phyloP scores from a whole-genome alignment of 1,139 yeast species.

The Zygosaccharomyces pseudobailii region DNA sequence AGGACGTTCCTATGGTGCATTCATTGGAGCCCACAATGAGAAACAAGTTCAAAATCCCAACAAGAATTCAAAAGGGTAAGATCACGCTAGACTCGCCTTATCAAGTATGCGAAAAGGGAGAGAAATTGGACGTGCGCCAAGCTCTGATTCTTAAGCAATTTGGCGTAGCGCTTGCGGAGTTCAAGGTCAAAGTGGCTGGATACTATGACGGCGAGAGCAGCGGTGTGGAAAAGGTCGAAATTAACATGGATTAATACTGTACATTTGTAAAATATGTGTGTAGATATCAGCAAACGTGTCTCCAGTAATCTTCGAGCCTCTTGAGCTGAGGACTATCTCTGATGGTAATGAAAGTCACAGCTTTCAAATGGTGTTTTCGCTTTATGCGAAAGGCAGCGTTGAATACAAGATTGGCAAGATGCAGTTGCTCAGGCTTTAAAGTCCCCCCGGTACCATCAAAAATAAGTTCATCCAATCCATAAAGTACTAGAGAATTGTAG shows the following conservation, averaged over 20 bases:
- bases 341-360: constrained; percentile 15
- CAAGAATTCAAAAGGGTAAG: constrained; percentile 85
- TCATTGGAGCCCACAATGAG: constrained; percentile 90
- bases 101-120: constrained; percentile 76
- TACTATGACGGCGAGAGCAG: constrained; percentile 59
- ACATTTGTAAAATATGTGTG: constrained; percentile 10
- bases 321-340: constrained; percentile 7
- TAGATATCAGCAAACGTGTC: constrained; percentile 14
- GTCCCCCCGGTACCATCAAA: background rate
- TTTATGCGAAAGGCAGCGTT: constrained; percentile 23
- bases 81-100: constrained; percentile 71
- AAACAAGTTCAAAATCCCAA: constrained; percentile 84
- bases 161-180: constrained; percentile 91
- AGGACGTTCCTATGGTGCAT: constrained; percentile 95
- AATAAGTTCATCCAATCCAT: constrained; percentile 28
- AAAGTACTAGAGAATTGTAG: constrained; percentile 23
- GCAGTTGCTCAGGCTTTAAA: constrained; percentile 12
- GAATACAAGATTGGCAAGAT: constrained; percentile 23
- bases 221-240: constrained; percentile 30
- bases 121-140: constrained; percentile 80
- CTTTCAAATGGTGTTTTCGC: constrained; percentile 16
- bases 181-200: constrained; percentile 74
- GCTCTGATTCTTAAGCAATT: constrained; percentile 89
- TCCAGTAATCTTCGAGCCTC: constrained; percentile 25
- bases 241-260: constrained; percentile 32